Conservation (phyloP, 2,329 filamentous ascomycete genomes). For the Blumeriella jaapii region DNA sequence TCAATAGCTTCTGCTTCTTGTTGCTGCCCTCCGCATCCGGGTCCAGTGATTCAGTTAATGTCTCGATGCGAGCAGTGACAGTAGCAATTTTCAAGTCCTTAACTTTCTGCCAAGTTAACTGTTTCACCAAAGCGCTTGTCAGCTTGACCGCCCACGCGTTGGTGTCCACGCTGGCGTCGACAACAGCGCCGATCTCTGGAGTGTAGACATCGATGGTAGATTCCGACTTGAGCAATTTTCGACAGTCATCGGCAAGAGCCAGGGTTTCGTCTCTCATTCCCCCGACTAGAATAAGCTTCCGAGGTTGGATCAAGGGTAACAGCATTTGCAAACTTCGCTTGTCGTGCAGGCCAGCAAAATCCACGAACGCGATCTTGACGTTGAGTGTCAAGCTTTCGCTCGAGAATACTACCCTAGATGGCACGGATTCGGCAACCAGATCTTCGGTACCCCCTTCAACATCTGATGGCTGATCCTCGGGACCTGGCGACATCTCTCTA, state of each 20-base stretch:
- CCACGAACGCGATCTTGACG: conserved; percentile 73
- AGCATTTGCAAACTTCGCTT: conserved; percentile 90
- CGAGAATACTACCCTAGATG: conserved; percentile 61
- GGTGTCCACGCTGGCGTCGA: conserved; percentile 93
- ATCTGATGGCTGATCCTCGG: conserved; percentile 45
- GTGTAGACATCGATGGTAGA: conserved; percentile 64
- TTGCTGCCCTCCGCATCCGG: conserved; percentile 31
- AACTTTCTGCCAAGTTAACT: conserved; percentile 89
- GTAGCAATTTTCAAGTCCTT: conserved; percentile 83
- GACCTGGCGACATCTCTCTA: conserved; percentile 32
- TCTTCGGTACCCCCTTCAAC: conserved; percentile 46
- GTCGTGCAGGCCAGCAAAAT: conserved; percentile 87
- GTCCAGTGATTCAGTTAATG: conserved; percentile 33
- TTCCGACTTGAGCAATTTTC: conserved; percentile 44
- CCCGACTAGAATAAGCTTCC: conserved; percentile 86
- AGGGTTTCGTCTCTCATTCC: conserved; percentile 70
- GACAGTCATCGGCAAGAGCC: conserved; percentile 68
- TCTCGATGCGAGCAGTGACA: conserved; percentile 64
- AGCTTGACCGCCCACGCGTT: conserved; percentile 95
- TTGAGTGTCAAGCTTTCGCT: conserved; percentile 55
- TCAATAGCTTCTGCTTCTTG: conserved; percentile 33
- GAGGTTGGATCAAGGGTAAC: conserved; percentile 83
- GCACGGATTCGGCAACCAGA: conserved; percentile 39
- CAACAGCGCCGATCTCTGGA: conserved; percentile 56
- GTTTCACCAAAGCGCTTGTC: conserved; percentile 71